Evolutionary conservation across 75 land plant species (phyloP), one percentile per base, ranked within the genome.

Genomic region (Pinus albicaulis): DNA sequence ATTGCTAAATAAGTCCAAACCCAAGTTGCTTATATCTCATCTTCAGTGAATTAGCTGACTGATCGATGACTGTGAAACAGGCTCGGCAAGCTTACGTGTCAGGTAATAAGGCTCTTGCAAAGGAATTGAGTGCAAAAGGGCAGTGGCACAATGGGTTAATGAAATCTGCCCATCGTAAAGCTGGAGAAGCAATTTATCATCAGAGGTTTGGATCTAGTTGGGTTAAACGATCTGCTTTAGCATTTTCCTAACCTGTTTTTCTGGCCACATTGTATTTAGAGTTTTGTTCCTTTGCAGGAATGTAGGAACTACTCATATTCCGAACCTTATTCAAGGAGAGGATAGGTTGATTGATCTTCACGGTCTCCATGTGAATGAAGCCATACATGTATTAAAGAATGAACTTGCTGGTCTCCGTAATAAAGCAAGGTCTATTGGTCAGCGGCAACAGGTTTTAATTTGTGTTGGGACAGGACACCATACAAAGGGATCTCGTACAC

Each of bases 381-480:
- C 99, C n/a, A 86, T 96, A 41, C 93, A 89, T 34, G 78, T 86
- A 25, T 76, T 96, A 71, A 93, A 89, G 75, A 79, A 86, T 65
- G 98, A 94, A 79, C 86, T 96, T 76, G 79, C 79, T 36, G 74
- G 70, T 24, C 44, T 92, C 52, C 90, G 88, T 74, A 76, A 69
- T 59, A 77, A 83, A 13, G 92, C 89, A 16, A 80, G 98, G 76
- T 76, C 85, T 57, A 76, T 87, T 20, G 87, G 80, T 10, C 88
- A 90, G 85, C 89, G 96, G 55, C 80, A 88, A 68, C 89, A 86
- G n/a, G 91, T 91, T 12, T 86, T 86, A 58, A 86, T 96, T 25
- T 93, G 93, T 74, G 94, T 96, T 24, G 99, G 99, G 14, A 96
- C 98, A 36, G 97, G 99, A 1, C 96, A 94, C 81, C 98, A 93